Base-by-base conservation (phyloP, 257 asterid species). In the Coffea canephora region DNA sequence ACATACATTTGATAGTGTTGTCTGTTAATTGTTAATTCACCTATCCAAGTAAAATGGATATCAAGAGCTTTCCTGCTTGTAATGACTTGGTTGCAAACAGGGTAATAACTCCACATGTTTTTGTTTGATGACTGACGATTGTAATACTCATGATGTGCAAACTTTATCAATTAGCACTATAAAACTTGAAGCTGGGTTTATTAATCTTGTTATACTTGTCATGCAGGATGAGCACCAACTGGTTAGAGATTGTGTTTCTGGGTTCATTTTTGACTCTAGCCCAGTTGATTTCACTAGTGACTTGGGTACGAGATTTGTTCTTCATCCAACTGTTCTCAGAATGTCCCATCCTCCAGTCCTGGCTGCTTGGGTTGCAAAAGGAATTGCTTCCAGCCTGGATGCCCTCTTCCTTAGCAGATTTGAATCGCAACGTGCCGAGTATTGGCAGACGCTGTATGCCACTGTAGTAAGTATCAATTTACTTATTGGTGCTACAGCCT, bases 281-380 rank as follows among this genome's bases (percentile, higher is more conserved):
- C 98, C 99, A 1, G 93, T 96, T 73, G 98, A 96, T 84, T 96
- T 96, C 73, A 93, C 92, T 13, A 91, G 95, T 80, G 99, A 94
- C 64, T 15, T 89, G 77, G 97, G 95, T 27, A 86, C 88, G 55
- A 93, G 88, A 76, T 94, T 96, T 79, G 80, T 87, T 83, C 95
- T 92, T 85, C 97, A 92, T 72, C 99, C 97, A 69, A 81, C 91
- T 2, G 88, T 89, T 86, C 88, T 92, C 78, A 90, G 86, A 80
- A 81, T 86, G 81, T 86, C 97, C 8, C 89, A 78, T 71, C 98
- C 97, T 80, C 97, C 97, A n/a, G 88, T 77, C 61, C 23, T 90
- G 66, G 93, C 88, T 18, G 85, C 95, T 48, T 96, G 95, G 97
- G 85, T 96, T 79, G 94, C 89, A 50, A 84, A 78, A 69, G 92